Percentiles rank a stretch among this genome's conserved stretches.
phyloP scores from a whole-genome alignment of 192 early-diverging fungal genomes.

The Glomus cerebriforme region DNA sequence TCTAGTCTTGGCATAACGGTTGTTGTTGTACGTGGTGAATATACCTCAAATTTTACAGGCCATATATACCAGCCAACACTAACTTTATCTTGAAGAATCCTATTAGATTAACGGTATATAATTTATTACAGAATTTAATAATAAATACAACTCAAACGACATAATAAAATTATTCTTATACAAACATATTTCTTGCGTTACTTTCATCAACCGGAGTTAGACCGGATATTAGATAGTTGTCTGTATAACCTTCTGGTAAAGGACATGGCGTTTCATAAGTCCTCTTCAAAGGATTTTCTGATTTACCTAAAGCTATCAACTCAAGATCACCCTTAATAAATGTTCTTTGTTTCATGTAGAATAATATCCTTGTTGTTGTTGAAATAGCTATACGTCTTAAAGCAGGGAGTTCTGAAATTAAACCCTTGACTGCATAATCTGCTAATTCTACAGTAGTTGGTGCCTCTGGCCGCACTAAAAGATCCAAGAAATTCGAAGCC shows the following conservation, averaged over 20 bases:
- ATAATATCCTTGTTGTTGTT: constrained; percentile 61
- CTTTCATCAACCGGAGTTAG: constrained; percentile 38
- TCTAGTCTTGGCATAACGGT: constrained; percentile 59
- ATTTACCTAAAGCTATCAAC: constrained; percentile 43
- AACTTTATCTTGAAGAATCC: constrained; percentile 56
- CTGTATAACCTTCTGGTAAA: constrained; percentile 41
- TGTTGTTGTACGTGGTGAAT: constrained; percentile 43
- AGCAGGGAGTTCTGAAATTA: constrained; percentile 72
- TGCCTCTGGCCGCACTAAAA: constrained; percentile 62
- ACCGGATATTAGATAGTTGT: constrained; percentile 38
- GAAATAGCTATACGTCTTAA: constrained; percentile 69
- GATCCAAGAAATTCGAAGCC: constrained; percentile 78
- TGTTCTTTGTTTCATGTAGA: constrained; percentile 72
- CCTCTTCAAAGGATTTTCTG: constrained; percentile 47
- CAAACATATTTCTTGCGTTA: constrained; percentile 38
- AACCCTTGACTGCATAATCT: constrained; percentile 56
- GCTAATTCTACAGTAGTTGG: constrained; percentile 59
- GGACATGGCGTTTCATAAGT: constrained; percentile 40
- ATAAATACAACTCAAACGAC: background rate
- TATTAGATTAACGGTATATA: background rate
- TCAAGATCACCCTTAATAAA: constrained; percentile 51
- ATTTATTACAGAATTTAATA: background rate
- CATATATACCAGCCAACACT: constrained; percentile 81
- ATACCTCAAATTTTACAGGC: constrained; percentile 64
- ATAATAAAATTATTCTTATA: background rate